Percentiles rank a stretch among this genome's conserved stretches.
phyloP scores from a whole-genome alignment of 2,329 filamentous ascomycete genomes.

The Ambrosiella xylebori region DNA sequence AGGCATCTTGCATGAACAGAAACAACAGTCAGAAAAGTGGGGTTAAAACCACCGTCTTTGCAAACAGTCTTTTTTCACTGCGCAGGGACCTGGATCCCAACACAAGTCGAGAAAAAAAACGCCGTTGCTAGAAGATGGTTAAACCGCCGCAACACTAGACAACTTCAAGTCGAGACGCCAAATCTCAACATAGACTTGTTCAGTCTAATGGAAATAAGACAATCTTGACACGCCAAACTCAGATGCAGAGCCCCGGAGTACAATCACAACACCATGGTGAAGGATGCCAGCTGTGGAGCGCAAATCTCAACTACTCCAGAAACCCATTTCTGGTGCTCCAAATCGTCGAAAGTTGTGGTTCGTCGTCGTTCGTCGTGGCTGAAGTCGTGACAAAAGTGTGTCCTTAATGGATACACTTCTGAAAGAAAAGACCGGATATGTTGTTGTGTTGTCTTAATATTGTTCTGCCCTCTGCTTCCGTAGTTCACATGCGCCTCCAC shows the following conservation, averaged over 20 bases:
- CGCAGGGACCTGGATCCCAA: neutral
- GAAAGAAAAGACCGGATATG: too few relatives aligned
- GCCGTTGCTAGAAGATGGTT: neutral
- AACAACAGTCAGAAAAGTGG: neutral
- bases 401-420: neutral
- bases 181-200: neutral
- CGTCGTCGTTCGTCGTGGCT: neutral
- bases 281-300: neutral
- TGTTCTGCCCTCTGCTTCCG: too few relatives aligned
- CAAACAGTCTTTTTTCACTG: neutral
- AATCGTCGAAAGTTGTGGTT: neutral
- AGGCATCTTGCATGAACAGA: neutral
- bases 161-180: neutral
- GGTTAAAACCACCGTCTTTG: neutral
- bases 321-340: conserved; percentile 5
- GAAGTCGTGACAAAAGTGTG: neutral
- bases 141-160: neutral
- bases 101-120: neutral
- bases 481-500: too few relatives aligned
- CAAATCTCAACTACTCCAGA: conserved; percentile 4
- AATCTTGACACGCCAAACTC: neutral
- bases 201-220: neutral
- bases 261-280: neutral
- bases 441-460: too few relatives aligned
- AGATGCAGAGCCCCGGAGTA: neutral